Conservation (phyloP, 2,329 filamentous ascomycete species). For the Claviceps arundinis region DNA sequence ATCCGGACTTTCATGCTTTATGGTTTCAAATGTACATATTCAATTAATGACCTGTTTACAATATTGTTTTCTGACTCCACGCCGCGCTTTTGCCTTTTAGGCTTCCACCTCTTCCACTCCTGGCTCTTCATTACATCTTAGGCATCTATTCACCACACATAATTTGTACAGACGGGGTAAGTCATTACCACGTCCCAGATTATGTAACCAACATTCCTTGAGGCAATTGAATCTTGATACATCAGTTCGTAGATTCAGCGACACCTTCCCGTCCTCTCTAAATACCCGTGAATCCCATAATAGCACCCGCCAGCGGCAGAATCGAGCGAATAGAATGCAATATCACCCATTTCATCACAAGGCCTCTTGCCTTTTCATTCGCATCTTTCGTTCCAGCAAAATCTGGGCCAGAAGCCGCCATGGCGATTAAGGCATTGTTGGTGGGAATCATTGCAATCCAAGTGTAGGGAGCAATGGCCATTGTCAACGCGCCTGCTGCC, state of each 20-base stretch:
- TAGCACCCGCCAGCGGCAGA: conserved; percentile 1
- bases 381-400: neutral
- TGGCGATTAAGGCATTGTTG: conserved; percentile 2
- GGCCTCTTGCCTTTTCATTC: neutral
- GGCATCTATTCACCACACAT: neutral
- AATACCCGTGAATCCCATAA: neutral
- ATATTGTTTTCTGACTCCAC: no score
- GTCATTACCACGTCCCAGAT: no score
- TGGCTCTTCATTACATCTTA: neutral
- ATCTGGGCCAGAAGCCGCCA: neutral
- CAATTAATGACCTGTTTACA: no score
- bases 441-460: conserved; percentile 2
- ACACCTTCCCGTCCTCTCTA: neutral
- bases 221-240: neutral
- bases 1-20: neutral
- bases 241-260: neutral
- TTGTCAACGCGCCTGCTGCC: neutral
- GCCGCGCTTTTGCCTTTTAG: no score
- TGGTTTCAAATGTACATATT: no score
- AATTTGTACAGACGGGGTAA: no score
- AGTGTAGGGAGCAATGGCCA: conserved; percentile 5
- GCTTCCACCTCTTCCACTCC: neutral
- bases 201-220: neutral
- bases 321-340: conserved; percentile 3
- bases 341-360: conserved; percentile 3